phyloP scores from a whole-genome alignment of 176 grass and related monocot genomes.

The Bonia amplexicaulis region DNA sequence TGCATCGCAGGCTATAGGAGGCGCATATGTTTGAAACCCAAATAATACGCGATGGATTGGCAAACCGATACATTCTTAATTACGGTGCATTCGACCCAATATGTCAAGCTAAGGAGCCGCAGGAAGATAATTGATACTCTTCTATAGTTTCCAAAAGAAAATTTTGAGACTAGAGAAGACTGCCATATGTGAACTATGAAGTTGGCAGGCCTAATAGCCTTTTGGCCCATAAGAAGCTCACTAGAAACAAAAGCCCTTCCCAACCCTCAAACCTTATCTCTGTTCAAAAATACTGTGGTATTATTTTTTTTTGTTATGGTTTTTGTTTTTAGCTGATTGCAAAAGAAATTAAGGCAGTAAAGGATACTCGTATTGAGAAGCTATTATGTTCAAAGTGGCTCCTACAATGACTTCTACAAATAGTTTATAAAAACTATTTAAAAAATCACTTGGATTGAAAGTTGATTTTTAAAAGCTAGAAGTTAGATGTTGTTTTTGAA shows the following conservation, averaged over 20 bases:
- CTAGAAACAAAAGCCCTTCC: neutral
- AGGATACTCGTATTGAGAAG: no score
- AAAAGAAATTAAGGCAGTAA: rapidly evolving
- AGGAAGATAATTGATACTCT: neutral
- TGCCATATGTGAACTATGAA: neutral
- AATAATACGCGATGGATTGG: neutral
- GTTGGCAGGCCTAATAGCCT: neutral
- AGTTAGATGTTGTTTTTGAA: no score
- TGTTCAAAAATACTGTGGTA: no score
- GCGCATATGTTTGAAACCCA: no score
- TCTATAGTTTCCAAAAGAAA: neutral
- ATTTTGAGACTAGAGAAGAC: neutral
- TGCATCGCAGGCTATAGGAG: no score
- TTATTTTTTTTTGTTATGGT: no score
- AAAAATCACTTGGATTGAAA: no score
- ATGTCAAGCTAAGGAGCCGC: neutral
- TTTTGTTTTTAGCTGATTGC: no score
- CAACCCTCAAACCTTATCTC: neutral
- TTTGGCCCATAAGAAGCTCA: neutral
- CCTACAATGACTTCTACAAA: no score
- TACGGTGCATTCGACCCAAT: neutral
- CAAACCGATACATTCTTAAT: neutral
- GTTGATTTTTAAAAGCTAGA: no score
- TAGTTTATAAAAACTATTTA: no score
- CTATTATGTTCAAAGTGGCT: no score